Conservation (phyloP, 805 yeast species). For the Kazachstania viticola region DNA sequence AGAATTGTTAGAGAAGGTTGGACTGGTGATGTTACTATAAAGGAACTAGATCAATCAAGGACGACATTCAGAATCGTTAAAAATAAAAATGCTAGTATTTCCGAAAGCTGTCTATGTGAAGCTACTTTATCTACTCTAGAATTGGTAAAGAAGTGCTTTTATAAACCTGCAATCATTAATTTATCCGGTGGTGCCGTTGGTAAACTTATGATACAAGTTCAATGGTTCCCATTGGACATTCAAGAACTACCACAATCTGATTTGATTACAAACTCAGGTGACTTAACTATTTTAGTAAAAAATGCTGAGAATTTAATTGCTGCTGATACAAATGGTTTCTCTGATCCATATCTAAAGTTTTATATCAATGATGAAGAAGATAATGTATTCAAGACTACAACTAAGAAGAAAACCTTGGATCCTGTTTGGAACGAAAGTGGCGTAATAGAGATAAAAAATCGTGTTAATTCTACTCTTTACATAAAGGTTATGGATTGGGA, state of each 20-base stretch:
- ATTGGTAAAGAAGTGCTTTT: slow-evolving; percentile 53
- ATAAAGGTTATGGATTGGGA: slow-evolving; percentile 82
- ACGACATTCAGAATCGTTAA: slow-evolving; percentile 51
- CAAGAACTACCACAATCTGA: slow-evolving; percentile 61
- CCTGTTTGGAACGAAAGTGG: slow-evolving; percentile 83
- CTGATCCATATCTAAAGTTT: slow-evolving; percentile 80
- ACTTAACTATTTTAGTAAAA: slow-evolving; percentile 45
- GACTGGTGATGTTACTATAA: slow-evolving; percentile 65
- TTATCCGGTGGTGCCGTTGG: slow-evolving; percentile 43
- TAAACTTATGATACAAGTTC: slow-evolving; percentile 45
- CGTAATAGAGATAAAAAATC: slow-evolving; percentile 43
- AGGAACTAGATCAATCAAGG: slow-evolving; percentile 66
- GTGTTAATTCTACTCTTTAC: slow-evolving; percentile 46
- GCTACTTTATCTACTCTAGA: slow-evolving; percentile 54
- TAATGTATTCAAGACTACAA: slow-evolving; percentile 59
- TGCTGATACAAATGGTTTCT: slow-evolving; percentile 85
- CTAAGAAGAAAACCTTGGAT: slow-evolving; percentile 71
- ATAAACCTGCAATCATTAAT: slow-evolving; percentile 44
- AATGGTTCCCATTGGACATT: slow-evolving; percentile 69
- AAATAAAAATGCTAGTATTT: slow-evolving; percentile 41
- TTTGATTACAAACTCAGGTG: slow-evolving; percentile 64
- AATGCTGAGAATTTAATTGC: slow-evolving; percentile 61
- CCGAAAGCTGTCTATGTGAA: slow-evolving; percentile 49
- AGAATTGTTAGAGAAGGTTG: slow-evolving; percentile 30
- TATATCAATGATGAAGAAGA: slow-evolving; percentile 52